Evolutionary conservation across 306 rosid species (phyloP).

Genomic region (Cicer chorassanicum): DNA sequence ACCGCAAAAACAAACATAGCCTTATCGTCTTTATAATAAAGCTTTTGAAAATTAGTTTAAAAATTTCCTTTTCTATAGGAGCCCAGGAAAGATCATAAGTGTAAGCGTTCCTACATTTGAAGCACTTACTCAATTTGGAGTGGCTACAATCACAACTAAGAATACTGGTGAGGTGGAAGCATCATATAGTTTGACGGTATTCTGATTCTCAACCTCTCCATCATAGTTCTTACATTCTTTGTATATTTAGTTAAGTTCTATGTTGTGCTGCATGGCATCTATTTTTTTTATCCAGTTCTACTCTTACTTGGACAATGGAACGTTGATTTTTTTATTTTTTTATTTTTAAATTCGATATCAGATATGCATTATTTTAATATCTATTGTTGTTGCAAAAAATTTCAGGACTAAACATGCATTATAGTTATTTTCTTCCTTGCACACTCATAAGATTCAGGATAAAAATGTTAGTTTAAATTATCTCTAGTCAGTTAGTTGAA

Average conservation of each 20-base stretch:
- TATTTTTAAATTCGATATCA: background rate
- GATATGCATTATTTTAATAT: slow-evolving; percentile 19
- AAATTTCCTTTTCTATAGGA: slow-evolving; percentile 56
- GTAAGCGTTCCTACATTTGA: slow-evolving; percentile 84
- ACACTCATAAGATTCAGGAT: background rate
- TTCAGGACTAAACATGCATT: background rate
- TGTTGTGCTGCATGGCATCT: slow-evolving; percentile 28
- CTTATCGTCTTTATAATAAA: background rate
- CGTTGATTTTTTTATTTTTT: slow-evolving; percentile 20
- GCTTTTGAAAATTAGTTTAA: slow-evolving; percentile 17
- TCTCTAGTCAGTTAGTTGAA: slow-evolving; percentile 27
- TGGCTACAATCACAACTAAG: slow-evolving; percentile 74
- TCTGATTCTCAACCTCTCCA: slow-evolving; percentile 38
- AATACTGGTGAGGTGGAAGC: slow-evolving; percentile 96
- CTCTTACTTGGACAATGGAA: slow-evolving; percentile 12
- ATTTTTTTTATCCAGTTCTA: slow-evolving; percentile 27
- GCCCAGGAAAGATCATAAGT: slow-evolving; percentile 85
- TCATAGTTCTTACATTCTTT: slow-evolving; percentile 18
- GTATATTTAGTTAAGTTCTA: slow-evolving; percentile 1
- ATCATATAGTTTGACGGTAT: slow-evolving; percentile 94
- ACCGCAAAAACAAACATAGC: too few species aligned
- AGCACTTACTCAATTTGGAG: slow-evolving; percentile 88
- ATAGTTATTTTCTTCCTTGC: background rate
- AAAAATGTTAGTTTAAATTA: slow-evolving; percentile 12
- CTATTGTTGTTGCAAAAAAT: background rate